These are phyloP conservation scores for Paramecium octaurelia DNA, from an alignment of 73 alveolate species.

Conservation along the genomic window DNA sequence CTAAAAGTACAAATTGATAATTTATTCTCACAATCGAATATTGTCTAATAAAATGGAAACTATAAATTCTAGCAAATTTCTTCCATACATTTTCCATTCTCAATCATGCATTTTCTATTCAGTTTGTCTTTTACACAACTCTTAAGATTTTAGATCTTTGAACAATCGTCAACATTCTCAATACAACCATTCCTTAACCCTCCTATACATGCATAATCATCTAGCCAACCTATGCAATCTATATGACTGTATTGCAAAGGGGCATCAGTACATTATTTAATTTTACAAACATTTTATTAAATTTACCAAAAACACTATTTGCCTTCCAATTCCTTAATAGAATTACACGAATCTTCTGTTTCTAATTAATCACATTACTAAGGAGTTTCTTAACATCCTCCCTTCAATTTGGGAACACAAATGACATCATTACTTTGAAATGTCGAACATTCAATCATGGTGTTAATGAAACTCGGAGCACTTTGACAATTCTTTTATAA, in stretches of 20 bases:
- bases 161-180: not conserved
- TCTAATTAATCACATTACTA: not conserved
- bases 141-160: not conserved
- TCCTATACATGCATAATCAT: not conserved
- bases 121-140: not conserved
- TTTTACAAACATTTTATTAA: not conserved
- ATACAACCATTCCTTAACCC: not conserved
- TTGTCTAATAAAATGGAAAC: not conserved
- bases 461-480: not conserved
- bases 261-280: not conserved
- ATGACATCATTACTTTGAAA: not conserved
- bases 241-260: not conserved
- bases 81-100: not conserved
- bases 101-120: not conserved
- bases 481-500: not conserved
- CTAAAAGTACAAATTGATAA: not conserved
- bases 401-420: not conserved
- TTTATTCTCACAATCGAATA: not conserved
- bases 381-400: not conserved
- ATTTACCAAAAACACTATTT: not conserved
- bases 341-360: not conserved
- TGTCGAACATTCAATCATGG: not conserved
- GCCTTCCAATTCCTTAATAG: not conserved
- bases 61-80: not conserved
- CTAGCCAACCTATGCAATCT: not conserved